Percentiles rank a stretch among this genome's conserved stretches.
Evolutionary conservation across 768 basidiomycete species (phyloP).

Genomic region (Mycena latifolia): DNA sequence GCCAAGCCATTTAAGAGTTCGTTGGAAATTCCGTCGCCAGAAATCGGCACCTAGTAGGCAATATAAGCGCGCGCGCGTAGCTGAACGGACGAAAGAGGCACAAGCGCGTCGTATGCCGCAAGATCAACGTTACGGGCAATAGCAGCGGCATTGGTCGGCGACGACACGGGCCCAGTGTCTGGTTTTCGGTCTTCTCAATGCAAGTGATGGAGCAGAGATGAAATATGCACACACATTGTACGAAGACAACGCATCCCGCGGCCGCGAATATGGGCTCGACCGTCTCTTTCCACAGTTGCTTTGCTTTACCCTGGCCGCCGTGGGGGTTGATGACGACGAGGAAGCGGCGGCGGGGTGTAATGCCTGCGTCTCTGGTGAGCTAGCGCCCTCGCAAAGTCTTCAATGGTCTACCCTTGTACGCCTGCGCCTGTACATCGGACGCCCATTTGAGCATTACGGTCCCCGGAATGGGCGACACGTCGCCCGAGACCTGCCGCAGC

Average conservation of each 20-base stretch:
- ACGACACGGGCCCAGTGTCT: constrained; percentile 38
- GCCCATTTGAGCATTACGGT: constrained; percentile 29
- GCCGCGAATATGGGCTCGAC: constrained; percentile 68
- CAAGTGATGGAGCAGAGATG: neutral
- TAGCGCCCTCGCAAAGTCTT: neutral
- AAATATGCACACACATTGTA: constrained; percentile 53
- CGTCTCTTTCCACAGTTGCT: constrained; percentile 49
- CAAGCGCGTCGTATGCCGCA: constrained; percentile 56
- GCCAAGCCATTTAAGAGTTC: constrained; percentile 72
- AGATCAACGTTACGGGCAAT: constrained; percentile 56
- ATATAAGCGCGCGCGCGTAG: too few species aligned
- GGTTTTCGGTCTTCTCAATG: neutral
- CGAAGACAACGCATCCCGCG: constrained; percentile 59
- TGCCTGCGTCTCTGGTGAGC: constrained; percentile 42
- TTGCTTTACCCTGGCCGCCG: constrained; percentile 69
- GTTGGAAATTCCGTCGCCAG: constrained; percentile 71
- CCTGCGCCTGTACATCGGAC: constrained; percentile 23
- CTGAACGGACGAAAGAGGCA: too few species aligned
- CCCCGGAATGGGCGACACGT: constrained; percentile 24
- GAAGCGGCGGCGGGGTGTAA: constrained; percentile 54
- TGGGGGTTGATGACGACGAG: constrained; percentile 68
- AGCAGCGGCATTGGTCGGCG: constrained; percentile 58
- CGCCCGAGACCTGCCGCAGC: constrained; percentile 30
- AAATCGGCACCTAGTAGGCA: constrained; percentile 56
- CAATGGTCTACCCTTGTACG: constrained; percentile 25